phyloP scores from a whole-genome alignment of 1,284 basidiomycete genomes.

The Volvariella volvacea region DNA sequence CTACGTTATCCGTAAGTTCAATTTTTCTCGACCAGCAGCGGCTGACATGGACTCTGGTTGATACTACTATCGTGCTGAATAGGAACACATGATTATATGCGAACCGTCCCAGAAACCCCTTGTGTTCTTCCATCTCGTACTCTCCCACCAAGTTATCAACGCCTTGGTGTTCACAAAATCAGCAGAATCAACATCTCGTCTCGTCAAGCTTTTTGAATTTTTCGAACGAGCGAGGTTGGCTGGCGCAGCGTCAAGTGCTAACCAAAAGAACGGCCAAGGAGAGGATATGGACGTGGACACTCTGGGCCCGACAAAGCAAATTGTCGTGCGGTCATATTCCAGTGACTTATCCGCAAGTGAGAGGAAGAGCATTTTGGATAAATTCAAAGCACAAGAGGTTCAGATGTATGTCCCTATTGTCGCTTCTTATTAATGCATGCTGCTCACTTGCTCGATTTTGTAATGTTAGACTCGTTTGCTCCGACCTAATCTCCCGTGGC shows the following conservation, averaged over 20 bases:
- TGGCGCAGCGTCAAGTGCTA: conserved; percentile 1
- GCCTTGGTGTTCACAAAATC: conserved; percentile 95
- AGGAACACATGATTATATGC: conserved; percentile 89
- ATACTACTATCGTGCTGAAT: too few relatives aligned
- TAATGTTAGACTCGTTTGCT: conserved; percentile 79
- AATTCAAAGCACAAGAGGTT: conserved; percentile 78
- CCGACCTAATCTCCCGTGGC: conserved; percentile 94
- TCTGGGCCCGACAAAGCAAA: conserved; percentile 4
- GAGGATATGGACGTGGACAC: not conserved
- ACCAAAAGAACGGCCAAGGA: too few relatives aligned
- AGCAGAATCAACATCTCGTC: conserved; percentile 81
- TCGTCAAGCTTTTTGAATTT: conserved; percentile 79
- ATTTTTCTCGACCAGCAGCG: conserved; percentile 6
- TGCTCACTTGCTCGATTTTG: conserved; percentile 1
- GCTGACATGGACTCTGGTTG: too few relatives aligned
- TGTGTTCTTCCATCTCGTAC: conserved; percentile 82
- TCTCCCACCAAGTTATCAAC: conserved; percentile 51
- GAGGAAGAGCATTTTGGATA: conserved; percentile 71
- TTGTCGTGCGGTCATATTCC: conserved; percentile 72
- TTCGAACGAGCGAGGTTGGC: conserved; percentile 57
- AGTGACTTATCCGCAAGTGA: conserved; percentile 78
- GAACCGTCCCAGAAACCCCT: conserved; percentile 83
- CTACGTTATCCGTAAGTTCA: conserved; percentile 56
- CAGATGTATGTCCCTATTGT: conserved; percentile 58
- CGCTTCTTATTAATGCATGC: not conserved